Base-by-base conservation (phyloP, 345 rosid genomes). In the Eucalyptus virginea region DNA sequence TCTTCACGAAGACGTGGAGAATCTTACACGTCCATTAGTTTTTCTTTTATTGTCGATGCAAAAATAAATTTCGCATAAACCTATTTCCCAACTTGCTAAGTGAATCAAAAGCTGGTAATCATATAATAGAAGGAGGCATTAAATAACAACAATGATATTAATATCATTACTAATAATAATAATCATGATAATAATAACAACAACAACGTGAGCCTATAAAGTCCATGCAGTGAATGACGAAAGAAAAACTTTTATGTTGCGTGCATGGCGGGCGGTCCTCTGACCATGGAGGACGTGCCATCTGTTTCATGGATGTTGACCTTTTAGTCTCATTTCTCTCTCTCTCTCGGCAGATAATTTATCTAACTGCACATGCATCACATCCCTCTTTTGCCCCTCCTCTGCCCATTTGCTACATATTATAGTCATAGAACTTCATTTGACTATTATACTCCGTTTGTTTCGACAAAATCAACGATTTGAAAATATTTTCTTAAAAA, bases 221-320 rank as follows among this genome's bases (percentile, higher is more conserved):
- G 85, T 77, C 85, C 85, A 77, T 40, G 85, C 85, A 91, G 52
- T 56, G 81, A 58, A 88, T 90, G 95, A 92, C 93, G 93, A 89
- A 89, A 88, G 21, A 72, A 65, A 88, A 49, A 10, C 69, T 62
- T 60, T 91, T 11, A 42, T 21, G 85, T 94, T 93, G 94, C 96
- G 94, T 93, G 96, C 94, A 93, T 92, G 96, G 92, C 62, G 88
- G 88, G 91, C 40, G 86, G 85, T 89, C 90, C 89, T 89, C 52
- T 60, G 81, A 91, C 91, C 94, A 90, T 11, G 89, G 54, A 45
- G 23, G 90, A 86, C 90, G 62, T 88, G 91, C 91, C 95, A 92
- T 72, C 92, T 91, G 94, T 90, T 87, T 67, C 44, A 9, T 49
- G 37, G 88, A 89, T 69, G 92, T 88, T 86, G 88, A 92, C 85